These are phyloP conservation scores for Vicia sativa DNA, from an alignment of 306 rosid genomes.

Conservation along the genomic window DNA sequence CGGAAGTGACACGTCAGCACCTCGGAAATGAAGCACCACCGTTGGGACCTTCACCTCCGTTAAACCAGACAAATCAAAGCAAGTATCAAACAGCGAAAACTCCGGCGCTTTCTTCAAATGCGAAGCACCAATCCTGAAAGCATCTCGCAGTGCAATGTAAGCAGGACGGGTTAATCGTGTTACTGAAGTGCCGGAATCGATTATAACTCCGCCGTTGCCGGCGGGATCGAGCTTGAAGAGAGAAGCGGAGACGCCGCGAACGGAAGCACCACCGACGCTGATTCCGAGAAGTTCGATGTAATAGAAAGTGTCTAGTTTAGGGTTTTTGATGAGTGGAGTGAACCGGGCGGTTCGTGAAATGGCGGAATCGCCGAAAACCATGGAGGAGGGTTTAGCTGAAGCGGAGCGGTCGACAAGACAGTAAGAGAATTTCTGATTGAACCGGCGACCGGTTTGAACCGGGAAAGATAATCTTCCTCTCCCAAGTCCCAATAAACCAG, in stretches of 20 bases:
- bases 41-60: slow-evolving; percentile 87
- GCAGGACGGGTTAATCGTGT: slow-evolving; percentile 80
- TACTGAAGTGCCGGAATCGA: slow-evolving; percentile 92
- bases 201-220: slow-evolving; percentile 88
- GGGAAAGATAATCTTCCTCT: slow-evolving; percentile 83
- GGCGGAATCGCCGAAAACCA: slow-evolving; percentile 78
- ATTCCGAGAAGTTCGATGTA: slow-evolving; percentile 73
- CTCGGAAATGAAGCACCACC: slow-evolving; percentile 80
- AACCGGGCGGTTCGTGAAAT: slow-evolving; percentile 79
- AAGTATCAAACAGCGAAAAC: slow-evolving; percentile 88
- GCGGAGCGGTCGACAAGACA: slow-evolving; percentile 93
- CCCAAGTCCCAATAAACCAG: slow-evolving; percentile 85
- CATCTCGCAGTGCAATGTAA: slow-evolving; percentile 64
- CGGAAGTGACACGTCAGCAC: slow-evolving; percentile 74
- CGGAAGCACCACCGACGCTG: slow-evolving; percentile 79
- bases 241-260: slow-evolving; percentile 62
- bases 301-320: slow-evolving; percentile 81
- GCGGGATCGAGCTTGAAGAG: slow-evolving; percentile 63
- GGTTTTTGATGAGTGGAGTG: slow-evolving; percentile 74
- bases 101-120: slow-evolving; percentile 67
- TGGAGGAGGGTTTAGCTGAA: slow-evolving; percentile 65
- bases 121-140: slow-evolving; percentile 64
- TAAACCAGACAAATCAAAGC: slow-evolving; percentile 77
- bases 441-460: slow-evolving; percentile 63
- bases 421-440: slow-evolving; percentile 83